A percentile compares a stretch with the other conserved stretches of the same genome.
Conservation (phyloP, 2,329 filamentous ascomycete species). For the Blastomyces parvus region DNA sequence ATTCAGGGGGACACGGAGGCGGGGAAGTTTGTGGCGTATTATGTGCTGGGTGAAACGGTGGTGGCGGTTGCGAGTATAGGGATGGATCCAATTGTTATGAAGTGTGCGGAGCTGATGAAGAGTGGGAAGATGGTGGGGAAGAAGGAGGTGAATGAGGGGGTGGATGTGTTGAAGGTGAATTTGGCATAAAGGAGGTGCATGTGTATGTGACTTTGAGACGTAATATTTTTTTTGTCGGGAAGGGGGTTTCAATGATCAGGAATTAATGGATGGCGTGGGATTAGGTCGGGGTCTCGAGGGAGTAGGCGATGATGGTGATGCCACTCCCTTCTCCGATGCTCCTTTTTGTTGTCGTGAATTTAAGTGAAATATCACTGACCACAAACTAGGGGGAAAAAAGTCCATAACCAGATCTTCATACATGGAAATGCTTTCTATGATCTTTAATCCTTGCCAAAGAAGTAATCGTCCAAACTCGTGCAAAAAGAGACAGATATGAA, state of each 20-base stretch:
- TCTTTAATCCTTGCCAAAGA: not conserved
- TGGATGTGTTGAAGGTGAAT: constrained; percentile 30
- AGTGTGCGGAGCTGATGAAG: constrained; percentile 77
- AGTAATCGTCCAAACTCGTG: not conserved
- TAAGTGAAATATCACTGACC: not conserved
- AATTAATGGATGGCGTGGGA: not conserved
- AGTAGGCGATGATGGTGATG: not conserved
- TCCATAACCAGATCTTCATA: not conserved
- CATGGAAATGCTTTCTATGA: not conserved
- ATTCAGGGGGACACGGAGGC: constrained; percentile 67
- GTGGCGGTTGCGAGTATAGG: constrained; percentile 89
- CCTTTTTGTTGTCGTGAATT: not conserved
- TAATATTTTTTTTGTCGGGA: not conserved
- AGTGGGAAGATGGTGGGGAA: constrained; percentile 73
- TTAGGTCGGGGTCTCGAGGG: not conserved
- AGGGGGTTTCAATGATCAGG: not conserved
- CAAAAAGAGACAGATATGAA: not conserved
- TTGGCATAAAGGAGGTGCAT: constrained; percentile 7
- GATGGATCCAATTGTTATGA: constrained; percentile 74
- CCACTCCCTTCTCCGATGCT: not conserved
- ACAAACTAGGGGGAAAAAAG: not conserved
- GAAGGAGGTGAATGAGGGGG: constrained; percentile 55
- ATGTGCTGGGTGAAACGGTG: constrained; percentile 73
- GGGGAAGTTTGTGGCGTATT: constrained; percentile 80
- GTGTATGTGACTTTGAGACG: not conserved